Conservation (phyloP, 768 basidiomycete species). For the Suillus alpinus region DNA sequence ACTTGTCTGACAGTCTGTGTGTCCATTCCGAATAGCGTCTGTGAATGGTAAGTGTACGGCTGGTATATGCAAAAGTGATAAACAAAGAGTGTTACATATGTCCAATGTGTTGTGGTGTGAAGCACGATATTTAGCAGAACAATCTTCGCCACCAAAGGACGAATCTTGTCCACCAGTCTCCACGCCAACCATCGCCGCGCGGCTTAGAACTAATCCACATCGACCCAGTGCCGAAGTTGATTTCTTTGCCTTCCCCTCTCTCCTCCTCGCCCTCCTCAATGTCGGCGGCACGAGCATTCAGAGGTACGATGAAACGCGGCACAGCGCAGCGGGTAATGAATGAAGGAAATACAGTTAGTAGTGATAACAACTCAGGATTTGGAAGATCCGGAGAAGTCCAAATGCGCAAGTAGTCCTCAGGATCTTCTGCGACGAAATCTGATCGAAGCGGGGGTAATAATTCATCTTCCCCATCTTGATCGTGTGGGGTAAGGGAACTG, state of each 20-base stretch:
- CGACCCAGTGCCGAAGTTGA: constrained; percentile 77
- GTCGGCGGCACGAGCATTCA: constrained; percentile 44
- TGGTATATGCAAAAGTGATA: constrained; percentile 19
- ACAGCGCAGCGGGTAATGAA: constrained; percentile 70
- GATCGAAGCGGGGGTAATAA: constrained; percentile 31
- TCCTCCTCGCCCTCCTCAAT: constrained; percentile 70
- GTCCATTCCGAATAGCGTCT: constrained; percentile 25
- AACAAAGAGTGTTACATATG: constrained; percentile 35
- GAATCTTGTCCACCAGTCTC: constrained; percentile 78
- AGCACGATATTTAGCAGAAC: constrained; percentile 57
- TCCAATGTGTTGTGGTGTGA: constrained; percentile 24
- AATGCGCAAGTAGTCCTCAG: constrained; percentile 58
- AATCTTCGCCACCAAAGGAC: constrained; percentile 75
- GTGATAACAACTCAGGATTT: constrained; percentile 68
- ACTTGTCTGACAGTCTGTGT: constrained; percentile 9
- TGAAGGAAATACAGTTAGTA: constrained; percentile 73
- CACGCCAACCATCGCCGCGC: constrained; percentile 66
- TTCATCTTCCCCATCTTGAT: constrained; percentile 33
- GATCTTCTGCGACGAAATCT: constrained; percentile 30
- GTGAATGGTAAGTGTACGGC: constrained; percentile 24
- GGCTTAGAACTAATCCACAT: constrained; percentile 72
- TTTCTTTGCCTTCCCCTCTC: constrained; percentile 49
- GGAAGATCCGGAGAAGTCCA: constrained; percentile 82
- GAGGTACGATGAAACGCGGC: constrained; percentile 61
- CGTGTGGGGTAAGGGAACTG: constrained; percentile 34